These are phyloP conservation scores for Dictyostelium capitatum DNA, from an alignment of 78 protist species.

Conservation along the genomic window DNA sequence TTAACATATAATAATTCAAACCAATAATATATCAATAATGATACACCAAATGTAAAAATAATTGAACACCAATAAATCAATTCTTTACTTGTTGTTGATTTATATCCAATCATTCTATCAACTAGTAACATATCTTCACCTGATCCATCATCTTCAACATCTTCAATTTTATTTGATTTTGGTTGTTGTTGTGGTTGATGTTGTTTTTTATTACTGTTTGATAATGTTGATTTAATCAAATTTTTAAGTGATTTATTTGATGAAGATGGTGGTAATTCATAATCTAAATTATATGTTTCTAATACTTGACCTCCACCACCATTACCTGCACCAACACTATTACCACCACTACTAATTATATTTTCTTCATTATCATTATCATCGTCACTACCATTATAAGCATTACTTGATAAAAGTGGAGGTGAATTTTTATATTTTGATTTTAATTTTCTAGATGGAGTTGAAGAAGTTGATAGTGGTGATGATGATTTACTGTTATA, in stretches of 20 bases:
- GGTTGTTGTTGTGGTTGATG: not conserved
- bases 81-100: not conserved
- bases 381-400: not conserved
- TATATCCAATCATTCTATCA: slow-evolving; percentile 21
- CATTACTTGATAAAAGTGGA: slow-evolving; percentile 1
- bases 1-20: not conserved
- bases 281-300: not conserved
- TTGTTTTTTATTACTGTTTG: not conserved
- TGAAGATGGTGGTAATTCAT: not conserved
- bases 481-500: not conserved
- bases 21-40: slow-evolving; percentile 3
- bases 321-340: not conserved
- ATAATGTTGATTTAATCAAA: not conserved
- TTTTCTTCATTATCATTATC: not conserved
- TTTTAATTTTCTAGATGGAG: not conserved
- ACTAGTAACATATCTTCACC: slow-evolving; percentile 11
- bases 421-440: slow-evolving; percentile 18
- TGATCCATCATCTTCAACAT: not conserved
- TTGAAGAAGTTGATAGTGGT: not conserved
- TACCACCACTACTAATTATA: not conserved
- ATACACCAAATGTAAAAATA: not conserved
- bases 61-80: not conserved
- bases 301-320: not conserved
- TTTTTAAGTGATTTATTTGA: not conserved
- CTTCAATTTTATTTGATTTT: not conserved